Evolutionary conservation across 495 filamentous ascomycete genomes (phyloP), one percentile per base, ranked within the genome.

Genomic region (Parachaetomium inaequale): DNA sequence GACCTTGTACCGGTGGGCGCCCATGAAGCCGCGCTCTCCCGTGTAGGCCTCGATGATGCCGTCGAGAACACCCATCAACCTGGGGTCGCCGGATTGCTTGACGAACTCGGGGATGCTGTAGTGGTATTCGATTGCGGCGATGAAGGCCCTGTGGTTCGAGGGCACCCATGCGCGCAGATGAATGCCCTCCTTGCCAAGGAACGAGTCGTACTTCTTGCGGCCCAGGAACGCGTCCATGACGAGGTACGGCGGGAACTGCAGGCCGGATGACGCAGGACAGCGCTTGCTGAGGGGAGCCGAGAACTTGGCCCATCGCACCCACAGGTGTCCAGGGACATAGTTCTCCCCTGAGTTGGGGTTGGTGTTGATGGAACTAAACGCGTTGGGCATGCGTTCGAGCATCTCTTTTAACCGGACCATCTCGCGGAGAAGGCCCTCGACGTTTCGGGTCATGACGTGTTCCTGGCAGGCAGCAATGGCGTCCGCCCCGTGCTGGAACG

Each of bases 221-320:
- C 77, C 77, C n/a, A 82, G 63, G 62, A 82, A 82, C 0, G 79
- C 79, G 55, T 81, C 79, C 80, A 81, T 80, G 29, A 82, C 75
- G n/a, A 81, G 74, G 34, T 74, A 81, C 5, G 79, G 74, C 0
- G 79, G 79, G 42, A 81, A 76, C 43, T 80, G 79, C 3, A 82
- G 68, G 6, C 79, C 79, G 4, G 77, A 81, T 28, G 80, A 75
- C 23, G 80, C 80, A n/a, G 80, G 80, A 15, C 78, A 80, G n/a
- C 80, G 71, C 47, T 75, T 79, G 46, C 77, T 79, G 11, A 82
- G 61, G 2, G 80, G 78, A 0, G 80, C 73, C 0, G 74, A 78
- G 56, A 81, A 82, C 66, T 80, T 80, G 40, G 67, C 80, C 73
- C 79, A 81, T 14, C 76, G 71, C 14, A 76, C 61, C 76, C 75